Conservation (phyloP, 192 early-diverging fungal species). For the Rhizophagus sp. region DNA sequence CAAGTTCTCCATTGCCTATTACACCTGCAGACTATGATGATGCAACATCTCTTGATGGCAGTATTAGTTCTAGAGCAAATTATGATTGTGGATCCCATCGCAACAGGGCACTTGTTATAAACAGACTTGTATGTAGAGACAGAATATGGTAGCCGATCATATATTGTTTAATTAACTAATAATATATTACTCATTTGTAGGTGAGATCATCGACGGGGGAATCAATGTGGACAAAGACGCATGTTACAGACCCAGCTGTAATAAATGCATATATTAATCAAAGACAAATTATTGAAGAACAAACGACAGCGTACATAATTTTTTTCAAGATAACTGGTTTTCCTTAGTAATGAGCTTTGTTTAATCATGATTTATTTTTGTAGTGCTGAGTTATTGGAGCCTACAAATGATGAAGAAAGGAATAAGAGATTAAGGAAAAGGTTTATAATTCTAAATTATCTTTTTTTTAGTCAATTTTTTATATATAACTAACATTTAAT, state of each 20-base stretch:
- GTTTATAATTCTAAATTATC: background rate
- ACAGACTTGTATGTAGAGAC: constrained; percentile 45
- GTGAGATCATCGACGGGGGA: constrained; percentile 61
- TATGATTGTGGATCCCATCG: constrained; percentile 47
- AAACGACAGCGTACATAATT: constrained; percentile 40
- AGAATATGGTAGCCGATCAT: background rate
- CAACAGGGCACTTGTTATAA: constrained; percentile 66
- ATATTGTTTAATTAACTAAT: background rate
- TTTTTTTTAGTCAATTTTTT: background rate
- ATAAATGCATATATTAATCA: constrained; percentile 91
- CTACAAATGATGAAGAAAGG: constrained; percentile 60
- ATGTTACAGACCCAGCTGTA: constrained; percentile 78
- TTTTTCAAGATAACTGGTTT: background rate
- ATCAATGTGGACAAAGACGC: constrained; percentile 74
- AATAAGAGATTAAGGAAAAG: constrained; percentile 54
- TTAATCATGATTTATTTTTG: constrained; percentile 1
- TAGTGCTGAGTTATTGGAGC: constrained; percentile 50
- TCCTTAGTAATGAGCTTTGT: background rate
- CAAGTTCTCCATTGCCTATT: constrained; percentile 17
- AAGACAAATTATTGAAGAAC: constrained; percentile 76
- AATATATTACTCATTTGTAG: background rate
- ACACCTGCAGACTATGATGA: constrained; percentile 43
- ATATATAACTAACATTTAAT: background rate
- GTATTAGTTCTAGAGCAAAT: constrained; percentile 54
- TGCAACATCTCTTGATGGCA: constrained; percentile 52